Evolutionary conservation across 1,139 yeast genomes (phyloP), one percentile per base, ranked within the genome.

Genomic region (Scheffersomyces illinoinensis): DNA sequence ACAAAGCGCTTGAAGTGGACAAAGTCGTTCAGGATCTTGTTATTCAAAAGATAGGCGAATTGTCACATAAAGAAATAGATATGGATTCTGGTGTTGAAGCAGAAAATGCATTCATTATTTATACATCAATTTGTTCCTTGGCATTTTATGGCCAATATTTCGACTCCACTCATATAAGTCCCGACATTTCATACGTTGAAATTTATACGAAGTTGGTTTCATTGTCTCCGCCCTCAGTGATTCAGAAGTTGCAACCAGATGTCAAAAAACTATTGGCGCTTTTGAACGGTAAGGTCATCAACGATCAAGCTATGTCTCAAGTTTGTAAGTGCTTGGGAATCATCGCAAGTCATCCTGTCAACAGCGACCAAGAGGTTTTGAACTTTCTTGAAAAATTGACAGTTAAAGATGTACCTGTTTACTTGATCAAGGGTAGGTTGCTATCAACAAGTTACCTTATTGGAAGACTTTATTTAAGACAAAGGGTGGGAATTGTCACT

Each of bases 1-100:
- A 89, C n/a, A 90, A 87, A 58, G 91, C 96, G 0, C 59, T 90
- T 6, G 89, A 85, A 54, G 76, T 83, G 51, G 96, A 92, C 67
- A 79, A 78, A 1, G 69, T 67, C 1, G 91, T 90, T 1, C 75
- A 85, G 48, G 53, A 59, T 0, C 68, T 76, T 4, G 71, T 88
- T 5, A 63, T 66, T 14, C 53, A 60, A 1, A 74, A 77, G 51
- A 71, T 80, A 43, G 55, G 54, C 0, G 43, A 47, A 1, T 55
- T 68, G 14, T 61, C 72, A 1, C 54, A 59, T 5, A 58, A 55
- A 0, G 71, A 68, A 52, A 55, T 61, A 1, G 65, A 64, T 20
- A 68, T 71, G 72, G 64, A 60, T 4, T 59, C 26, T 17, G 62
- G 62, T 12, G 55, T 60, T 12, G 56, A 57, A 0, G 54, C 57